Evolutionary conservation across 352 stramenopile genomes (phyloP), one percentile per base, ranked within the genome.

Genomic region (Pythium phragmiticola): DNA sequence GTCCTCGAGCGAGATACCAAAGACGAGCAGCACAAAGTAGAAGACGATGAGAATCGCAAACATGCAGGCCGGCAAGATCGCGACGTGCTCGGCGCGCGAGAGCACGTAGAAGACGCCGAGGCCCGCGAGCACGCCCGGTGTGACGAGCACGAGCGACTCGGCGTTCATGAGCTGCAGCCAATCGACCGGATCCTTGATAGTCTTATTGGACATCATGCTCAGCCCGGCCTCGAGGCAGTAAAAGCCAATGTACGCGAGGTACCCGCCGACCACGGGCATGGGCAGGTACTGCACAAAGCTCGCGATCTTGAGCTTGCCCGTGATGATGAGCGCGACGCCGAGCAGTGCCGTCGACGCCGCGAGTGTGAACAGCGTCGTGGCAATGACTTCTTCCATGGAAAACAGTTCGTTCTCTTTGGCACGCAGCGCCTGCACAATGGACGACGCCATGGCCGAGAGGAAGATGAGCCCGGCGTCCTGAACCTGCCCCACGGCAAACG

Each of bases 381-480:
- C 88, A 36, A 99, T 77, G 50, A 93, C 76, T 53, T 91, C 78
- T 9, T 90, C 73, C 78, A 93, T 93, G 0, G 79, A 80, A 51
- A 88, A 78, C 66, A 72, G 61, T 63, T 86, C 65, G 73, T 73
- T 90, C 39, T 77, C 64, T 75, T 65, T 88, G 7, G 78, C 70
- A 23, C 84, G 81, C 16, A 98, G 56, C 17, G 73, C 83, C 43
- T 89, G 77, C 41, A 93, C 88, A 58, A 98, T 98, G 23, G 80
- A 88, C 23, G 77, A 90, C 12, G 96, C 92, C 83, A 99, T 99
- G 47, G 85, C 84, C 19, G 86, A 97, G 49, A 99, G 81, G 77
- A 99, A 99, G 63, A 99, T 99, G n/a, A 99, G 81, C 0, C 97
- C 97, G 3, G 97, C 97, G 73, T 99, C 96, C 72, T 99, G 97